Percentiles rank a stretch among this genome's conserved stretches.
These are phyloP conservation scores for Hericium rajendrae DNA, from an alignment of 768 basidiomycete genomes.

Conservation along the genomic window DNA sequence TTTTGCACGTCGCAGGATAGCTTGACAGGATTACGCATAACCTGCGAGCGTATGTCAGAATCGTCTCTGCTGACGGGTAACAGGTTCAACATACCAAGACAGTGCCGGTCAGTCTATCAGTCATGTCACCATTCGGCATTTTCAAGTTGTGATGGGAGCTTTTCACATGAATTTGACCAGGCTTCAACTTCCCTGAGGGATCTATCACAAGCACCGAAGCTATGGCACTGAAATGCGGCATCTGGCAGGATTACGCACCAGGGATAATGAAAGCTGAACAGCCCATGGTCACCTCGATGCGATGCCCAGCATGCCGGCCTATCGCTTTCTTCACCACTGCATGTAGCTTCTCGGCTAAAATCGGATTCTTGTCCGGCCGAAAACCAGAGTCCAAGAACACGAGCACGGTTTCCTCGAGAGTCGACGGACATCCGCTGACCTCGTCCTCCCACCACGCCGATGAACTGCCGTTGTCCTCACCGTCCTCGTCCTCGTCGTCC, in stretches of 20 bases:
- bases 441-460: conserved; percentile 64
- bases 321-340: conserved; percentile 37
- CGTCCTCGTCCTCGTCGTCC: conserved; percentile 16
- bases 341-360: conserved; percentile 45
- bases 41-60: conserved; percentile 19
- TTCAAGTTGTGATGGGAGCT: conserved; percentile 34
- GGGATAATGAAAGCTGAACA: conserved; percentile 55
- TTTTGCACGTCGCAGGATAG: conserved; percentile 59
- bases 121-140: conserved; percentile 31
- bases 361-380: conserved; percentile 34
- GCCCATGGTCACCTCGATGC: conserved; percentile 47
- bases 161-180: conserved; percentile 50
- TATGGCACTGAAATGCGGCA: too few relatives aligned
- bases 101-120: conserved; percentile 45
- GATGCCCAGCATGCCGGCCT: conserved; percentile 32
- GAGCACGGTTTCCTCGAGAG: conserved; percentile 53
- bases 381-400: conserved; percentile 52
- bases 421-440: conserved; percentile 48
- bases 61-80: too few relatives aligned
- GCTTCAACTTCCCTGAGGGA: conserved; percentile 36
- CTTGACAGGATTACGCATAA: conserved; percentile 63
- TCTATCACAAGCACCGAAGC: conserved; percentile 27
- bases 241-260: conserved; percentile 21
- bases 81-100: conserved; percentile 34
- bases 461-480: conserved; percentile 29